Evolutionary conservation across 495 filamentous ascomycete species (phyloP).

Genomic region (Talaromyces ruber): DNA sequence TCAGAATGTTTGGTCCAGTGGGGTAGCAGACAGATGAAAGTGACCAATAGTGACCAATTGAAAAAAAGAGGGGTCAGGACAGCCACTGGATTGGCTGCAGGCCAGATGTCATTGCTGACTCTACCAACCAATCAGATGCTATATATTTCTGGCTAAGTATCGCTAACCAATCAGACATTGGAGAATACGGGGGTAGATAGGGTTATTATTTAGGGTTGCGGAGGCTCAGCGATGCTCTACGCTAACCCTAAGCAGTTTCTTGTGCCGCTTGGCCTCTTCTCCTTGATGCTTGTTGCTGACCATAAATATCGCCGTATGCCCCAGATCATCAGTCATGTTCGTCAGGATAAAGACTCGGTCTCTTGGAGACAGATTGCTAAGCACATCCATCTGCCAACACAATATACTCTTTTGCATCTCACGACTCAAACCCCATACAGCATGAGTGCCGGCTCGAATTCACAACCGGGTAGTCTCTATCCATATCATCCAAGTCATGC

Average conservation of each 20-base stretch:
- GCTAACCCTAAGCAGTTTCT: background rate
- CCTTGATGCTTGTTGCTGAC: background rate
- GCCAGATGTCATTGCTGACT: background rate
- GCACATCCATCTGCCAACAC: background rate
- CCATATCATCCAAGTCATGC: slow-evolving; percentile 29
- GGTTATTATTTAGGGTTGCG: background rate
- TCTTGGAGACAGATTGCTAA: too few relatives aligned
- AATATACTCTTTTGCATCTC: background rate
- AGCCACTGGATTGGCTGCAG: background rate
- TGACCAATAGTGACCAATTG: background rate
- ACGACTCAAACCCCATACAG: background rate
- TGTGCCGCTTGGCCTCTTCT: background rate
- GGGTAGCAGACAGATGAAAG: too few relatives aligned
- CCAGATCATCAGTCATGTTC: background rate
- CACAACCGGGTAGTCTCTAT: slow-evolving; percentile 10
- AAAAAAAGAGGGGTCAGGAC: background rate
- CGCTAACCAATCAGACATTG: background rate
- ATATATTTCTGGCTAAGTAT: background rate
- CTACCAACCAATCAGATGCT: background rate
- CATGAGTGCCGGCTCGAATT: background rate
- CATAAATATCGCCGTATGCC: background rate
- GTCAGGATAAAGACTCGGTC: background rate
- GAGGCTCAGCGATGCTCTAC: background rate
- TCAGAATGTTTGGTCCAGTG: too few relatives aligned
- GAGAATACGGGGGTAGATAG: background rate